phyloP scores from a whole-genome alignment of 2,329 filamentous ascomycete genomes.

The Sordariomycetes sp. region DNA sequence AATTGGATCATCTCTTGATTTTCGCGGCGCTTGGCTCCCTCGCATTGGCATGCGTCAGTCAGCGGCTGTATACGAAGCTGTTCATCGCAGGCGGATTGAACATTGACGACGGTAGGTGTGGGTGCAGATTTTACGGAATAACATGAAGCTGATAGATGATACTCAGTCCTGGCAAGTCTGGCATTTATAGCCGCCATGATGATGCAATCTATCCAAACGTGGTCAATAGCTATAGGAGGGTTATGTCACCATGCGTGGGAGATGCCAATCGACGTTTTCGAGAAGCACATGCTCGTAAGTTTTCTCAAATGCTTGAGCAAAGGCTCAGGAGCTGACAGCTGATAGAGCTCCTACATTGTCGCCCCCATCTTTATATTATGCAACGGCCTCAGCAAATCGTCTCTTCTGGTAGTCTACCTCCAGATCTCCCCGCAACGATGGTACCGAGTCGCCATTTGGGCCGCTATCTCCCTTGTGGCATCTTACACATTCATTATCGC shows the following conservation, averaged over 20 bases:
- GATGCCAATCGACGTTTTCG: slow-evolving; percentile 11
- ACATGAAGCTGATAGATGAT: not conserved
- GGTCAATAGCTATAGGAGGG: slow-evolving; percentile 15
- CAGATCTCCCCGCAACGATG: slow-evolving; percentile 19
- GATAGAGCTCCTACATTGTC: slow-evolving; percentile 15
- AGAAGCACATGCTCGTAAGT: slow-evolving; percentile 13
- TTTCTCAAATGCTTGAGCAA: not conserved
- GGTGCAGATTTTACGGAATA: not conserved
- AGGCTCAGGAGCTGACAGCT: not conserved
- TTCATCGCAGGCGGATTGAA: slow-evolving; percentile 10
- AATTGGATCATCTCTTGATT: slow-evolving; percentile 11
- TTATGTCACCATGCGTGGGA: slow-evolving; percentile 17
- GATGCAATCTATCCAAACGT: slow-evolving; percentile 14
- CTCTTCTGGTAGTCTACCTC: slow-evolving; percentile 23
- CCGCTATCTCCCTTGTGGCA: slow-evolving; percentile 15
- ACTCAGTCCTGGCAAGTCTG: not conserved
- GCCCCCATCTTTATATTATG: slow-evolving; percentile 19
- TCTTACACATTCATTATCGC: slow-evolving; percentile 16
- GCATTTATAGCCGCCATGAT: slow-evolving; percentile 9
- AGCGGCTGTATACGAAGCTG: slow-evolving; percentile 12
- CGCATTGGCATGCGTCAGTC: slow-evolving; percentile 8
- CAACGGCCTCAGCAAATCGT: slow-evolving; percentile 23
- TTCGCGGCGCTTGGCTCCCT: slow-evolving; percentile 9
- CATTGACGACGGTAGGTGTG: slow-evolving; percentile 10
- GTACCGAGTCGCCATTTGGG: slow-evolving; percentile 16